Base-by-base conservation (phyloP, 163 green algal genomes). In the Coccomyxa subellipsoidea region DNA sequence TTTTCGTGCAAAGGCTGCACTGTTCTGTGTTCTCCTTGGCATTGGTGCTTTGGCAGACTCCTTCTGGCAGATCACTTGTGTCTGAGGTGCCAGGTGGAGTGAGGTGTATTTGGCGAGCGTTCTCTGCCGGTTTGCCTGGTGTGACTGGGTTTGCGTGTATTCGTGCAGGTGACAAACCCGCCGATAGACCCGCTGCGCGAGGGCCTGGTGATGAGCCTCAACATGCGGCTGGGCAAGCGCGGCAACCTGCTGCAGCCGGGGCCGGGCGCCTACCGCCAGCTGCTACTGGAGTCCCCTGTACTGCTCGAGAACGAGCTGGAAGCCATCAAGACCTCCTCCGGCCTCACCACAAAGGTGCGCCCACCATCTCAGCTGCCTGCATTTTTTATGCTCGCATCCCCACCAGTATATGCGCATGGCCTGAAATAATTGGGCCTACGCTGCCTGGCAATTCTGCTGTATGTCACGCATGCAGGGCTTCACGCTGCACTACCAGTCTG, bases 171-270 rank as follows among this genome's bases (percentile, higher is more conserved):
- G 31, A 99, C 97, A 86, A 99, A 99, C 92, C 97, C 97, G 29
- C 92, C 97, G 53, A 99, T 99, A 79, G 97, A 99, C 90, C 96
- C 97, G 3, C 92, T 99, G 77, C 92, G 97, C 54, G 97, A 99
- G 92, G 97, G 97, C 27, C 90, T 99, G 79, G 97, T 99, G 27
- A 99, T 99, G 97, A 93, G 80, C 38, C 91, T 99, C 84, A 95
- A 97, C 86, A 98, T 98, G 92, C 89, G 93, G 9, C 89, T 99
- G 78, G 97, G 97, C 76, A 90, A 88, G 35, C 93, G 96, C 77
- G 97, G 97, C 84, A 99, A 99, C 92, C 88, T 99, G 86, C 93
- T 99, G 38, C 77, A 93, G 76, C 92, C 97, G 4, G 90, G 90
- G 29, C 72, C 86, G 0, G 92, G 95, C 86, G 87, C 88, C 21